Evolutionary conservation across 805 yeast genomes (phyloP).

Genomic region (Schwanniomyces sp.): DNA sequence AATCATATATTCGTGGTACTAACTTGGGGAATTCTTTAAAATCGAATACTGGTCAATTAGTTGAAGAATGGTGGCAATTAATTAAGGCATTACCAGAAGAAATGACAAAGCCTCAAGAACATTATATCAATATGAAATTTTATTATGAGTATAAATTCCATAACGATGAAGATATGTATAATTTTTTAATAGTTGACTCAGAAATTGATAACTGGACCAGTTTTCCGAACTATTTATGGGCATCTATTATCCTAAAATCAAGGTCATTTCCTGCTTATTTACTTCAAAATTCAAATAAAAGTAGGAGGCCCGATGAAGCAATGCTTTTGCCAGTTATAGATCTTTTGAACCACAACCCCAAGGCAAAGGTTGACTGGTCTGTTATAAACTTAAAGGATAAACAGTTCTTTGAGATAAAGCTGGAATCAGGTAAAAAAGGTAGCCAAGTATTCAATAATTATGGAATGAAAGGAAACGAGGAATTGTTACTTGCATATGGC

Average conservation of each 20-base stretch:
- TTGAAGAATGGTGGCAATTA: slow-evolving; percentile 62
- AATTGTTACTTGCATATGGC: slow-evolving; percentile 78
- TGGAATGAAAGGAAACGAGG: slow-evolving; percentile 87
- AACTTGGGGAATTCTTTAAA: slow-evolving; percentile 61
- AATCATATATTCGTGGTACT: slow-evolving; percentile 58
- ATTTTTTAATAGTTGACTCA: slow-evolving; percentile 21
- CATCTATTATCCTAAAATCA: slow-evolving; percentile 65
- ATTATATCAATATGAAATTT: slow-evolving; percentile 41
- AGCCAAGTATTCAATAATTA: slow-evolving; percentile 74
- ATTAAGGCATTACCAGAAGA: slow-evolving; percentile 30
- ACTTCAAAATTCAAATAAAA: slow-evolving; percentile 23
- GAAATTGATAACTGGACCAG: slow-evolving; percentile 53
- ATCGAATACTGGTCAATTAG: slow-evolving; percentile 42
- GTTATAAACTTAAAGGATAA: slow-evolving; percentile 10
- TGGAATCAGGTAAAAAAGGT: slow-evolving; percentile 33
- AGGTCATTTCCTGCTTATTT: slow-evolving; percentile 79
- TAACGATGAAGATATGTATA: slow-evolving; percentile 32
- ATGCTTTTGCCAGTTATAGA: slow-evolving; percentile 80
- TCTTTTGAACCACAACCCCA: slow-evolving; percentile 69
- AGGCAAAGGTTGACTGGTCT: slow-evolving; percentile 65
- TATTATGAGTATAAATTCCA: slow-evolving; percentile 43
- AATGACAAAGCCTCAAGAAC: slow-evolving; percentile 28
- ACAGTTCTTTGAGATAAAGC: slow-evolving; percentile 41
- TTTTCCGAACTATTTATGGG: slow-evolving; percentile 75
- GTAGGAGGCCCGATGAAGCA: slow-evolving; percentile 46